A percentile compares a stretch with the other conserved stretches of the same genome.
Conservation (phyloP, 768 basidiomycete species). For the Trametes meyenii region DNA sequence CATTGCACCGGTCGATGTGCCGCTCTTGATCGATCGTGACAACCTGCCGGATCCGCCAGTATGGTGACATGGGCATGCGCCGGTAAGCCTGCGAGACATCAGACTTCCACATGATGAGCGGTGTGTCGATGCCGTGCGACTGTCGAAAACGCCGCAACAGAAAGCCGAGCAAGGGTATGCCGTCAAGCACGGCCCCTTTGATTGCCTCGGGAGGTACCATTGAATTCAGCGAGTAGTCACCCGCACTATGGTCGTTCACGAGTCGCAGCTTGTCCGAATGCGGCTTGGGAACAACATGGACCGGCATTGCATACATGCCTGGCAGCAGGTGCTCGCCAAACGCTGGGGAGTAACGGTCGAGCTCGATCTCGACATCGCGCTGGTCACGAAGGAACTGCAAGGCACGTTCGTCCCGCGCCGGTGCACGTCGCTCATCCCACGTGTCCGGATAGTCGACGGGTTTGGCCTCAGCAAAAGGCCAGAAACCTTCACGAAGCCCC, state of each 20-base stretch:
- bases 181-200: conserved; percentile 7
- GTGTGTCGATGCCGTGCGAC: not conserved
- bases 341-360: conserved; percentile 26
- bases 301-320: conserved; percentile 46
- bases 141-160: conserved; percentile 2
- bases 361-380: conserved; percentile 21
- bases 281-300: conserved; percentile 43
- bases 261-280: conserved; percentile 39
- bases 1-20: conserved; percentile 37
- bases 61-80: conserved; percentile 29
- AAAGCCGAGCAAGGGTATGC: conserved; percentile 8
- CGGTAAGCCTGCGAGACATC: conserved; percentile 32
- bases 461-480: conserved; percentile 43
- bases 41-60: conserved; percentile 40
- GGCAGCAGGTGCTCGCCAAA: conserved; percentile 42
- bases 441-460: conserved; percentile 30
- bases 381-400: conserved; percentile 1
- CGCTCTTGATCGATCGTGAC: conserved; percentile 32
- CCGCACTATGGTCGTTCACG: conserved; percentile 44
- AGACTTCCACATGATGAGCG: conserved; percentile 27
- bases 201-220: conserved; percentile 8
- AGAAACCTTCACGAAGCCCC: conserved; percentile 44
- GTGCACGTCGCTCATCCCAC: conserved; percentile 2
- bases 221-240: conserved; percentile 39
- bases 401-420: not conserved